Conservation (phyloP, 208 protist species). For the Crithidia mellificae region DNA sequence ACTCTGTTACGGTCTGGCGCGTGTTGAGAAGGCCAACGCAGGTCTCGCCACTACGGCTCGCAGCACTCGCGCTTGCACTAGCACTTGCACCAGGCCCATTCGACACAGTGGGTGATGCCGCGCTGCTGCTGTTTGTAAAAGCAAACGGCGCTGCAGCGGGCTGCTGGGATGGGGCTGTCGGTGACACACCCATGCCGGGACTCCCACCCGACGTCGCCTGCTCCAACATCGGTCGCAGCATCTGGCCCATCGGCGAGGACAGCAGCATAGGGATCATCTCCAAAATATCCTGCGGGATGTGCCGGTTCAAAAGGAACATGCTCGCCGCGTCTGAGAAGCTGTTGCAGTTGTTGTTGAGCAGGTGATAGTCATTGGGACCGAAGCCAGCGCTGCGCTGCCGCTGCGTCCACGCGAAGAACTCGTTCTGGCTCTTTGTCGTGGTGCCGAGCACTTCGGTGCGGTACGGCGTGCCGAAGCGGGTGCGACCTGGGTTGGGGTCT, state of each 20-base stretch:
- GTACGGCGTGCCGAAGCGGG: slow-evolving; percentile 81
- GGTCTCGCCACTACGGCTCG: neutral
- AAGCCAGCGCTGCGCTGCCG: slow-evolving; percentile 43
- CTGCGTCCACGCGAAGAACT: slow-evolving; percentile 62
- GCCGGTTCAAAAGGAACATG: slow-evolving; percentile 63
- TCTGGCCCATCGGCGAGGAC: slow-evolving; percentile 74
- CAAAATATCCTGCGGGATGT: slow-evolving; percentile 73
- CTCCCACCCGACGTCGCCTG: slow-evolving; percentile 41
- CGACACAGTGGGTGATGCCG: neutral
- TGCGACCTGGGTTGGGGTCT: slow-evolving; percentile 46
- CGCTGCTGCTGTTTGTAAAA: too few species aligned
- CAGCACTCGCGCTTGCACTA: too few species aligned
- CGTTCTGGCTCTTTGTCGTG: slow-evolving; percentile 55
- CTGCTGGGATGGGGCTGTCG: neutral
- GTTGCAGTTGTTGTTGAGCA: slow-evolving; percentile 94
- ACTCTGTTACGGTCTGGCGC: slow-evolving; percentile 37
- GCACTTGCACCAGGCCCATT: too few species aligned
- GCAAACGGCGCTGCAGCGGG: neutral
- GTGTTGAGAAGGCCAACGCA: slow-evolving; percentile 38
- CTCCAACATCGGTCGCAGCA: slow-evolving; percentile 83
- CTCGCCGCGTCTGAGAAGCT: slow-evolving; percentile 89
- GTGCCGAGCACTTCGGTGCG: slow-evolving; percentile 59
- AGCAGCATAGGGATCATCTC: slow-evolving; percentile 81
- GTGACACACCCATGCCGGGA: neutral
- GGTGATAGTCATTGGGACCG: slow-evolving; percentile 83